These are phyloP conservation scores for Chalciporus sp. DNA, from an alignment of 1,284 basidiomycete species.

Conservation along the genomic window DNA sequence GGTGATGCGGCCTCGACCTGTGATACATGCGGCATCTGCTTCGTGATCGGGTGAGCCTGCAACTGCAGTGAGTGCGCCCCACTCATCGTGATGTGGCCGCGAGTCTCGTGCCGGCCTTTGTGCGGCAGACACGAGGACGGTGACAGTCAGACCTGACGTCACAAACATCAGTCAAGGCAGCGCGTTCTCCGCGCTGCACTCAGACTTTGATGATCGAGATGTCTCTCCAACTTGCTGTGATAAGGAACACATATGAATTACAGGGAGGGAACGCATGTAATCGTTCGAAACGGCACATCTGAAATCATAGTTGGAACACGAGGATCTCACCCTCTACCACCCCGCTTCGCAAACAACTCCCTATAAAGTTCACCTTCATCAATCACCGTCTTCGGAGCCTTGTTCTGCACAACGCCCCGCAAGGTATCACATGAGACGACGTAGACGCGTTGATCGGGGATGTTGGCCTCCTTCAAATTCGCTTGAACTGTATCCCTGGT, in stretches of 20 bases:
- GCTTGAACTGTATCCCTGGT: conserved; percentile 31
- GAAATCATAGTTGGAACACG: neutral
- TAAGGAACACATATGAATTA: neutral
- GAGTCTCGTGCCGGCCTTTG: neutral
- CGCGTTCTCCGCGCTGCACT: no score
- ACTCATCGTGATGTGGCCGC: no score
- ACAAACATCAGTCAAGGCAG: neutral
- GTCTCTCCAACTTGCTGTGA: no score
- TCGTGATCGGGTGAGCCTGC: neutral
- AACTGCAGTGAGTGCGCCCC: neutral
- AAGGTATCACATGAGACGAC: conserved; percentile 29
- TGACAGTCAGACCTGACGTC: neutral
- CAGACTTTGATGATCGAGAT: no score
- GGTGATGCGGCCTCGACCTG: neutral
- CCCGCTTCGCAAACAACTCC: conserved; percentile 13
- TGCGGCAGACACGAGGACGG: neutral
- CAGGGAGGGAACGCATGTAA: neutral
- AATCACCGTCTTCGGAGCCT: conserved; percentile 25
- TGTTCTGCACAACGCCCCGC: conserved; percentile 25
- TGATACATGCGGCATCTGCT: neutral
- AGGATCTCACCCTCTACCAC: neutral
- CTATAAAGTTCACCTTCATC: conserved; percentile 35
- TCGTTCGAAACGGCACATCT: neutral
- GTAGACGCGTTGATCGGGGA: conserved; percentile 36
- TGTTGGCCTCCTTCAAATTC: conserved; percentile 31